Percentiles rank a stretch among this genome's conserved stretches.
These are phyloP conservation scores for Fraxinus latifolia DNA, from an alignment of 305 asterid genomes.

Conservation along the genomic window DNA sequence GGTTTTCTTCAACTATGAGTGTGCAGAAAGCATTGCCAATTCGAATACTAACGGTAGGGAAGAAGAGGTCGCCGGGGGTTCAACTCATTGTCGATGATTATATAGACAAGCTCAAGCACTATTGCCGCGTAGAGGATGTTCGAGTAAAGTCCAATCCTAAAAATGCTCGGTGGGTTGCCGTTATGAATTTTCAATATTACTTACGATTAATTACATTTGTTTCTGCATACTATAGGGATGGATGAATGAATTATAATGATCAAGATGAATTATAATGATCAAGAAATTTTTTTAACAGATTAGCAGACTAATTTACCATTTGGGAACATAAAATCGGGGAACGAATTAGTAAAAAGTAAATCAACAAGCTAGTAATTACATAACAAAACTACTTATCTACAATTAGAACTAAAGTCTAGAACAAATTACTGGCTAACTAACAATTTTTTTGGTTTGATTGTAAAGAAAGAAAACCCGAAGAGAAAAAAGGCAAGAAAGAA, in stretches of 20 bases:
- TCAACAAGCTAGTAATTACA: neutral
- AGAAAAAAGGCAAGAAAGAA: neutral
- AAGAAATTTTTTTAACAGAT: neutral
- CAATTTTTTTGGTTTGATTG: neutral
- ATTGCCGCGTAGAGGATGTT: constrained; percentile 68
- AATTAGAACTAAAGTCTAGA: neutral
- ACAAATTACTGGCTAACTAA: neutral
- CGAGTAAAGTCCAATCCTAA: constrained; percentile 76
- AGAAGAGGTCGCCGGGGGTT: constrained; percentile 73
- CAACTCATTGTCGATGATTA: constrained; percentile 75
- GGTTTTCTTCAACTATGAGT: neutral
- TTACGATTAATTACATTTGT: neutral
- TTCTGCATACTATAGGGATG: neutral
- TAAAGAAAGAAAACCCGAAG: neutral
- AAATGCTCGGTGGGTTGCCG: constrained; percentile 60
- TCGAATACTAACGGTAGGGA: constrained; percentile 79
- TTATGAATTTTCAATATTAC: neutral
- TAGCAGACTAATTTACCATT: neutral
- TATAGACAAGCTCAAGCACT: constrained; percentile 55
- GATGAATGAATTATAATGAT: neutral
- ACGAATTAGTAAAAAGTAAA: neutral
- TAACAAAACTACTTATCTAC: neutral
- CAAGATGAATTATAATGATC: neutral
- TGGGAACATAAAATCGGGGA: neutral
- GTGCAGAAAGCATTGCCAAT: constrained; percentile 68